Percentiles rank a stretch among this genome's conserved stretches.
phyloP scores from a whole-genome alignment of 306 rosid species.

The Trifolium fragiferum region DNA sequence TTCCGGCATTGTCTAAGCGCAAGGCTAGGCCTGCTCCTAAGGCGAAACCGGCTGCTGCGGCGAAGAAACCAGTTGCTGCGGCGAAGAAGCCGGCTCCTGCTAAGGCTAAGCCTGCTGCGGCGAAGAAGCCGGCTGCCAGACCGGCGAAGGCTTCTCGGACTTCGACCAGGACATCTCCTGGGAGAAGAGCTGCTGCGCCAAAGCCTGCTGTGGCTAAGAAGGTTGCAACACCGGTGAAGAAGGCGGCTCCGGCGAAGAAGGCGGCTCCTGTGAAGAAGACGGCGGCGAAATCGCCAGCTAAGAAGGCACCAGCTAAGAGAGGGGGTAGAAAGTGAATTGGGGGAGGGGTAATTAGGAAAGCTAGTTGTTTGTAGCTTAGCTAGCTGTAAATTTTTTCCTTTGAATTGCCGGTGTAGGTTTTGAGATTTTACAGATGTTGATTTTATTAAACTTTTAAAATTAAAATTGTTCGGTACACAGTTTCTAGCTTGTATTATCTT shows the following conservation, averaged over 20 bases:
- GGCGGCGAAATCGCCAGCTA: constrained; percentile 58
- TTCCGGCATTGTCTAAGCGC: no score
- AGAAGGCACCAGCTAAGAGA: constrained; percentile 39
- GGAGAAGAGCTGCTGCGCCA: constrained; percentile 50
- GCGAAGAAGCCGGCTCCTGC: constrained; percentile 54
- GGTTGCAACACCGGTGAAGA: constrained; percentile 61
- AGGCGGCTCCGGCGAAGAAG: constrained; percentile 44
- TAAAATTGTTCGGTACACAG: background rate
- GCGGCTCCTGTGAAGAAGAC: constrained; percentile 59
- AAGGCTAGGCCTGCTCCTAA: background rate
- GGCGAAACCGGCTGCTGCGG: constrained; percentile 40
- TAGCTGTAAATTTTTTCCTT: constrained; percentile 70
- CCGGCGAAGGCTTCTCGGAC: constrained; percentile 72
- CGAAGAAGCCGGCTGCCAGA: constrained; percentile 57
- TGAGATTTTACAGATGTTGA: constrained; percentile 30
- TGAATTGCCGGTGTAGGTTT: constrained; percentile 36
- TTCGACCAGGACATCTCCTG: constrained; percentile 68
- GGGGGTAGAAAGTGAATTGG: constrained; percentile 51
- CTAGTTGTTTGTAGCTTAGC: constrained; percentile 48
- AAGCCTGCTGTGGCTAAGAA: constrained; percentile 45
- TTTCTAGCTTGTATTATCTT: constrained; percentile 32
- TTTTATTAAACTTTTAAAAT: constrained; percentile 18
- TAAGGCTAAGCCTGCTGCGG: constrained; percentile 36
- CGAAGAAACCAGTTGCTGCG: constrained; percentile 42
- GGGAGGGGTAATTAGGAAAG: background rate